These are phyloP conservation scores for Cryptosporidium ryanae DNA, from an alignment of 169 alveolate genomes.

Conservation along the genomic window DNA sequence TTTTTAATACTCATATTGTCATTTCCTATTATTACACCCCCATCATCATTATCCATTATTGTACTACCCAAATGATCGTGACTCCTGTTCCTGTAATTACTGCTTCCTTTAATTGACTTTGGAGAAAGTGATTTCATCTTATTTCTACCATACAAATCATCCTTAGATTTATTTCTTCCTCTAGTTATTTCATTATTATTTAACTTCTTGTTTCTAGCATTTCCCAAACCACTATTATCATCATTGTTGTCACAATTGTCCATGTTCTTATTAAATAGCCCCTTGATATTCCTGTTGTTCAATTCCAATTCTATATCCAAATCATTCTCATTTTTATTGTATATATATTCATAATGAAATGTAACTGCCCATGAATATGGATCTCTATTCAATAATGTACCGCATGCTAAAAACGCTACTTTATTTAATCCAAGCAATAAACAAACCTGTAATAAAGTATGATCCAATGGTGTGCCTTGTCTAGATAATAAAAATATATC, in stretches of 20 bases:
- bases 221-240: too few relatives aligned
- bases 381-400: slow-evolving; percentile 70
- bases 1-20: background rate
- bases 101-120: slow-evolving; percentile 1
- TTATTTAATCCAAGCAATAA: slow-evolving; percentile 51
- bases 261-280: slow-evolving; percentile 3
- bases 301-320: background rate
- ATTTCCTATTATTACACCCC: background rate
- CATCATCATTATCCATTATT: background rate
- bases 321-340: background rate
- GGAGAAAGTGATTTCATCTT: slow-evolving; percentile 67
- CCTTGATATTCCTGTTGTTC: slow-evolving; percentile 9
- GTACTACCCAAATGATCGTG: too few relatives aligned
- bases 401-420: slow-evolving; percentile 73
- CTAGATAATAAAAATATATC: slow-evolving; percentile 66
- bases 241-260: background rate
- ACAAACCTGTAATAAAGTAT: slow-evolving; percentile 65
- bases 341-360: slow-evolving; percentile 47
- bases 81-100: background rate
- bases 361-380: slow-evolving; percentile 72
- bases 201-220: too few relatives aligned
- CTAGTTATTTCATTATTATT: too few relatives aligned
- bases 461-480: slow-evolving; percentile 73
- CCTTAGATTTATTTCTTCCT: too few relatives aligned
- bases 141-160: background rate